Conservation (phyloP, 345 rosid species). For the Arabis hirsuta region DNA sequence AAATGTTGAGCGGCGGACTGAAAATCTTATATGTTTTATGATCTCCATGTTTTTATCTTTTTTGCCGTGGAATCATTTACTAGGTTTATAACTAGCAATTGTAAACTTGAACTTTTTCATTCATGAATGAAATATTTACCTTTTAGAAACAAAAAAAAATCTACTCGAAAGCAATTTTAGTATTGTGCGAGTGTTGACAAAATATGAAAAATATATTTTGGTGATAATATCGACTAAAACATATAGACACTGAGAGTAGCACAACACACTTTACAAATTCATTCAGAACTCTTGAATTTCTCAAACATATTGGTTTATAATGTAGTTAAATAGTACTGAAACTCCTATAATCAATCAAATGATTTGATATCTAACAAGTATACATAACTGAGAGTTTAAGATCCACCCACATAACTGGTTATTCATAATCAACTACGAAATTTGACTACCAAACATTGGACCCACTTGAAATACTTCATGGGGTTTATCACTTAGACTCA, state of each 20-base stretch:
- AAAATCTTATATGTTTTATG: too few species aligned
- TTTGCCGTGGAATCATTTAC: too few species aligned
- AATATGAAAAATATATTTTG: too few species aligned
- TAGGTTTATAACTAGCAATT: too few species aligned
- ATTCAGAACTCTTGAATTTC: neutral
- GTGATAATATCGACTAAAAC: neutral
- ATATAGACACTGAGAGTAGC: constrained; percentile 4
- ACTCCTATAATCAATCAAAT: constrained; percentile 6
- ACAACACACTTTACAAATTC: neutral
- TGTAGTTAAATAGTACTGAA: constrained; percentile 19
- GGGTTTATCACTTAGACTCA: constrained; percentile 14
- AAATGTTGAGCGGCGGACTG: too few species aligned
- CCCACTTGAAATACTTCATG: constrained; percentile 37
- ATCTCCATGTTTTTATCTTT: too few species aligned
- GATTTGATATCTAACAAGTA: constrained; percentile 22
- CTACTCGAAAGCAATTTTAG: too few species aligned
- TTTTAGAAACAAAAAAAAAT: too few species aligned
- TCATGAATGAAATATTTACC: too few species aligned
- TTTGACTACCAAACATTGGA: constrained; percentile 37
- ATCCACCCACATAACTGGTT: constrained; percentile 25
- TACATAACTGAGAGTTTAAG: constrained; percentile 12
- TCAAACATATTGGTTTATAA: constrained; percentile 6
- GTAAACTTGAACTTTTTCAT: too few species aligned
- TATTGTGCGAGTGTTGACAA: too few species aligned
- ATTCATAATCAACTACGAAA: constrained; percentile 27